Percentiles rank a stretch among this genome's conserved stretches.
Evolutionary conservation across 805 yeast species (phyloP).

Genomic region (Candida lessepsii): DNA sequence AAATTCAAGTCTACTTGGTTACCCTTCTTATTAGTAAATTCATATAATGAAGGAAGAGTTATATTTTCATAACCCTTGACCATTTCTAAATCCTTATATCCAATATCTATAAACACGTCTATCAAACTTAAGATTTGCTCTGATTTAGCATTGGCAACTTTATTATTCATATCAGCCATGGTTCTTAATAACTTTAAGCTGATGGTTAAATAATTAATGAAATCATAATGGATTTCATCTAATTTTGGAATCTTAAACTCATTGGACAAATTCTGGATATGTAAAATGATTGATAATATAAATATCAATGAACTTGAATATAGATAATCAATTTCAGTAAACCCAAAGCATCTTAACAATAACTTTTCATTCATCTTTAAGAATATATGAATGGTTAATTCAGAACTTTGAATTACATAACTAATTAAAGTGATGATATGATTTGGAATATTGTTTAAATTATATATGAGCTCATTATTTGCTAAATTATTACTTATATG

Average conservation of each 20-base stretch:
- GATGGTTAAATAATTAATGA: conserved; percentile 19
- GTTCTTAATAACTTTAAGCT: conserved; percentile 19
- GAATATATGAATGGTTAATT: conserved; percentile 25
- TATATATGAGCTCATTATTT: not conserved
- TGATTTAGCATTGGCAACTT: conserved; percentile 18
- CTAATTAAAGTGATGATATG: conserved; percentile 21
- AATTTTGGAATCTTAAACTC: conserved; percentile 3
- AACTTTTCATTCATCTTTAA: conserved; percentile 20
- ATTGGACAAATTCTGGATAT: conserved; percentile 4
- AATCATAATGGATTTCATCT: conserved; percentile 12
- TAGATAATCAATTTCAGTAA: conserved; percentile 27
- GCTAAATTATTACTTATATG: conserved; percentile 15
- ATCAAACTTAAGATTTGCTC: conserved; percentile 9
- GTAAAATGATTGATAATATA: conserved; percentile 21
- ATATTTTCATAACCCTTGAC: not conserved
- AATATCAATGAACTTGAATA: conserved; percentile 22
- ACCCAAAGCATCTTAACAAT: conserved; percentile 23
- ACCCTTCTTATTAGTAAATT: not conserved
- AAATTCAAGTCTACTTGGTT: conserved; percentile 9
- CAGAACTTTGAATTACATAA: conserved; percentile 20
- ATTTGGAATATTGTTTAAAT: conserved; percentile 15
- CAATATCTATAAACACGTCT: not conserved
- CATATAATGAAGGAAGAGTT: conserved; percentile 5
- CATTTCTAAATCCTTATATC: not conserved
- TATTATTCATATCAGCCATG: conserved; percentile 22